A percentile compares a stretch with the other conserved stretches of the same genome.
These are phyloP conservation scores for Rhizopogon vinicolor DNA, from an alignment of 768 basidiomycete genomes.

Conservation along the genomic window DNA sequence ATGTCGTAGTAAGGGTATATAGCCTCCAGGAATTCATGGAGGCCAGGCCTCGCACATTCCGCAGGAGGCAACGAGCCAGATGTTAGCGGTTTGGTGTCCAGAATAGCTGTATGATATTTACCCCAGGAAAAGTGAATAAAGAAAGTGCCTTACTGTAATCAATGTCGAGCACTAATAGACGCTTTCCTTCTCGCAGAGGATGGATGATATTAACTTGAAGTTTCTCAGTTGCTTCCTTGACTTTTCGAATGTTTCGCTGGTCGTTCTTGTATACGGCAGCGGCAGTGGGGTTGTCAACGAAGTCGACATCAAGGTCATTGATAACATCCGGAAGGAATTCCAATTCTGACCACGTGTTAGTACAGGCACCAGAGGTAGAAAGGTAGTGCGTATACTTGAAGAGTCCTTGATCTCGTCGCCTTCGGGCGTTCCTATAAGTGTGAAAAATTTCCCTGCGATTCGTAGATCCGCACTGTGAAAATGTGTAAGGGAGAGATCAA, in stretches of 20 bases:
- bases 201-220: constrained; percentile 69
- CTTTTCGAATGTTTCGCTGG: constrained; percentile 75
- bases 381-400: constrained; percentile 36
- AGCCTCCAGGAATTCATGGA: constrained; percentile 81
- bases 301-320: constrained; percentile 82
- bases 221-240: constrained; percentile 66
- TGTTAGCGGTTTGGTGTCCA: constrained; percentile 84
- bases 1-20: constrained; percentile 86
- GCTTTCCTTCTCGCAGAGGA: constrained; percentile 72
- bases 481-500: constrained; percentile 5
- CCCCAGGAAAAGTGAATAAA: not conserved
- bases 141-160: constrained; percentile 64
- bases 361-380: not conserved
- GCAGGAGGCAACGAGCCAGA: constrained; percentile 72
- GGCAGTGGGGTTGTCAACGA: constrained; percentile 54
- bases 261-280: constrained; percentile 66
- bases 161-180: constrained; percentile 80
- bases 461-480: constrained; percentile 50
- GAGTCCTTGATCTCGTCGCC: constrained; percentile 85
- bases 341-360: constrained; percentile 38
- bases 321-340: constrained; percentile 64
- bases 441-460: constrained; percentile 70
- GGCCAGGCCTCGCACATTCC: constrained; percentile 77
- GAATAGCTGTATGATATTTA: constrained; percentile 48
- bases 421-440: constrained; percentile 81